A percentile compares a stretch with the other conserved stretches of the same genome.
These are phyloP conservation scores for Cochlearia excelsa DNA, from an alignment of 345 rosid genomes.

Conservation along the genomic window DNA sequence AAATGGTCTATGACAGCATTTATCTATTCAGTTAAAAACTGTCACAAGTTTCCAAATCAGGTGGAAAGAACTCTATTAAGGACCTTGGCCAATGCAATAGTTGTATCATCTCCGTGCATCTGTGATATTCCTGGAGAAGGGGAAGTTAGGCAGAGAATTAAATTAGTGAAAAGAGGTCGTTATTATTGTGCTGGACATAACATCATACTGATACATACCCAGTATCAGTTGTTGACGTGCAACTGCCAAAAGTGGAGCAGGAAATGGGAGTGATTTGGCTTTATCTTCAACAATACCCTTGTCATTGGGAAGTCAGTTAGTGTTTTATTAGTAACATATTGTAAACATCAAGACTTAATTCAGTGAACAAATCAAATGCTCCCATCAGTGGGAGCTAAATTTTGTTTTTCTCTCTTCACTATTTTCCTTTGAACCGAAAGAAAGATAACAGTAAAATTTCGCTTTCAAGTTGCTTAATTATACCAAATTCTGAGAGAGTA, in stretches of 20 bases:
- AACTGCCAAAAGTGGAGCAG: conserved; percentile 74
- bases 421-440: conserved; percentile 2
- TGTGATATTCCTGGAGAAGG: conserved; percentile 54
- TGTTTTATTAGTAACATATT: conserved; percentile 28
- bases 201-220: conserved; percentile 43
- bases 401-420: neutral
- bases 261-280: conserved; percentile 75
- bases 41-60: conserved; percentile 18
- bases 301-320: conserved; percentile 36
- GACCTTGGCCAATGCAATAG: conserved; percentile 62
- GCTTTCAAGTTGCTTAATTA: conserved; percentile 25
- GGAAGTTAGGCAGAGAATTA: conserved; percentile 14
- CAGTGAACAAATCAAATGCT: neutral
- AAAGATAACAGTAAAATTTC: neutral
- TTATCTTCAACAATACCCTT: conserved; percentile 61
- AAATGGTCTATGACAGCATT: conserved; percentile 8
- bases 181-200: conserved; percentile 4
- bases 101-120: conserved; percentile 42
- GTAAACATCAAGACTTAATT: conserved; percentile 24
- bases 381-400: neutral
- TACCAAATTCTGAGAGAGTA: conserved; percentile 65
- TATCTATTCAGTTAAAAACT: conserved; percentile 5
- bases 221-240: conserved; percentile 77
- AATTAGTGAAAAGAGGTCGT: conserved; percentile 1
- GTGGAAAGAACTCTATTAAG: conserved; percentile 13